phyloP scores from a whole-genome alignment of 768 basidiomycete genomes.

The Crepidotus variabilis region DNA sequence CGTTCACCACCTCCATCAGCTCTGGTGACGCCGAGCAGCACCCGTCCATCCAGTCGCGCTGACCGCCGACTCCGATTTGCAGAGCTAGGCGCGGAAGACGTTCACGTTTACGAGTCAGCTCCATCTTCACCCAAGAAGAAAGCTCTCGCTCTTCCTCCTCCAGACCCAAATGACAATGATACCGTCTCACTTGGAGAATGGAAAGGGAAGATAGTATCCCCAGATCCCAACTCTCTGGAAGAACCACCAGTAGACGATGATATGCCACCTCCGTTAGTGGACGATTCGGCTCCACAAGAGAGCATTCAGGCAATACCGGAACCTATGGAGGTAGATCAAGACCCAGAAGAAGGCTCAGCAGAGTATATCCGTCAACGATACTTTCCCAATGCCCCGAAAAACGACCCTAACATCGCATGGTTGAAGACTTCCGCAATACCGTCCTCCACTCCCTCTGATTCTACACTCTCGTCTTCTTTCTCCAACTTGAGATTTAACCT shows the following conservation, averaged over 20 bases:
- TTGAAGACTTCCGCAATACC: constrained; percentile 40
- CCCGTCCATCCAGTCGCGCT: constrained; percentile 57
- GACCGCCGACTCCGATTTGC: constrained; percentile 71
- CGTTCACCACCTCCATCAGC: constrained; percentile 41
- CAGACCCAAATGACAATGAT: constrained; percentile 31
- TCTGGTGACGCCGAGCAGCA: constrained; percentile 39
- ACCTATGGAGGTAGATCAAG: constrained; percentile 9
- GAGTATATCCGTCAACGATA: constrained; percentile 81
- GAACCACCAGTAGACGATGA: neutral
- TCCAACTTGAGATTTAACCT: constrained; percentile 65
- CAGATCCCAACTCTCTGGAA: neutral
- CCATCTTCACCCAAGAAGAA: constrained; percentile 71
- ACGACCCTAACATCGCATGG: constrained; percentile 82
- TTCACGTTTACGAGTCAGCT: constrained; percentile 80
- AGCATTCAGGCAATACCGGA: neutral
- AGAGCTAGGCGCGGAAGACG: constrained; percentile 67
- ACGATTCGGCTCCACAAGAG: neutral
- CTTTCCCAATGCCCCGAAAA: constrained; percentile 67
- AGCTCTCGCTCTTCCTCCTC: constrained; percentile 55
- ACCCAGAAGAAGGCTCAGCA: constrained; percentile 68
- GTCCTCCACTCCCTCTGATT: constrained; percentile 12
- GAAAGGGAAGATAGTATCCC: constrained; percentile 22
- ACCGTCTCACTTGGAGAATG: constrained; percentile 38
- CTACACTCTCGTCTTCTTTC: constrained; percentile 28
- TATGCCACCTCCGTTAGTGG: neutral